A percentile compares a stretch with the other conserved stretches of the same genome.
phyloP scores from a whole-genome alignment of 1,284 basidiomycete genomes.

The Microstroma glucosiphilum region DNA sequence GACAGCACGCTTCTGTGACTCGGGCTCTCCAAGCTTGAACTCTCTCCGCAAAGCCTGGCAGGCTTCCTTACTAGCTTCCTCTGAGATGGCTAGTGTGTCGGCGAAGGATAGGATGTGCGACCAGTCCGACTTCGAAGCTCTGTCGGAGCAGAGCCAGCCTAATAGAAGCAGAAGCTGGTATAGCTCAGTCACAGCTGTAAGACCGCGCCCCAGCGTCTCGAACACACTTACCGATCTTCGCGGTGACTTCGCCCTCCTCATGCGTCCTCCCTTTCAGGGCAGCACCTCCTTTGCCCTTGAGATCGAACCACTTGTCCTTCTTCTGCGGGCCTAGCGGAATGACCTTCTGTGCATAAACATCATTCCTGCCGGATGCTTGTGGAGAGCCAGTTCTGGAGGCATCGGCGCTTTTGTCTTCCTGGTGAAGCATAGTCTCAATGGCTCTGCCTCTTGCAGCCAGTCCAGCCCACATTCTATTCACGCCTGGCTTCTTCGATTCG shows the following conservation, averaged over 20 bases:
- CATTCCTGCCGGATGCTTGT: too few species aligned
- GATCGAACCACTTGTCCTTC: constrained; percentile 5
- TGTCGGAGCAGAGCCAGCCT: constrained; percentile 27
- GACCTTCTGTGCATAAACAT: too few species aligned
- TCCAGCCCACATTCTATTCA: too few species aligned
- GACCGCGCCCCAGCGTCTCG: background rate
- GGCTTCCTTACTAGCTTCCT: constrained; percentile 40
- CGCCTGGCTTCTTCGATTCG: too few species aligned
- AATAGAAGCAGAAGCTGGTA: constrained; percentile 1
- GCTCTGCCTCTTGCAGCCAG: too few species aligned
- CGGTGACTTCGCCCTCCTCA: background rate
- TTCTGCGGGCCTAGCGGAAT: background rate
- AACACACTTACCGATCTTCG: background rate
- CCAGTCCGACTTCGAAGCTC: constrained; percentile 24
- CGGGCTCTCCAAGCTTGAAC: constrained; percentile 30
- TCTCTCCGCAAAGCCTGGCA: constrained; percentile 37
- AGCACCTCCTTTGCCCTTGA: background rate
- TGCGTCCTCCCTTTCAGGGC: background rate
- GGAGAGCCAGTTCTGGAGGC: too few species aligned
- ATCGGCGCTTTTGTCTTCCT: too few species aligned
- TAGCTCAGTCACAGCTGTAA: background rate
- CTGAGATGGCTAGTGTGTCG: constrained; percentile 27
- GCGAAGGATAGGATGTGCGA: constrained; percentile 24
- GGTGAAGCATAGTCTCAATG: too few species aligned
- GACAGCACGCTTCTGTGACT: constrained; percentile 30